Evolutionary conservation across 768 basidiomycete genomes (phyloP).

Genomic region (Cystofilobasidium bisporidii): DNA sequence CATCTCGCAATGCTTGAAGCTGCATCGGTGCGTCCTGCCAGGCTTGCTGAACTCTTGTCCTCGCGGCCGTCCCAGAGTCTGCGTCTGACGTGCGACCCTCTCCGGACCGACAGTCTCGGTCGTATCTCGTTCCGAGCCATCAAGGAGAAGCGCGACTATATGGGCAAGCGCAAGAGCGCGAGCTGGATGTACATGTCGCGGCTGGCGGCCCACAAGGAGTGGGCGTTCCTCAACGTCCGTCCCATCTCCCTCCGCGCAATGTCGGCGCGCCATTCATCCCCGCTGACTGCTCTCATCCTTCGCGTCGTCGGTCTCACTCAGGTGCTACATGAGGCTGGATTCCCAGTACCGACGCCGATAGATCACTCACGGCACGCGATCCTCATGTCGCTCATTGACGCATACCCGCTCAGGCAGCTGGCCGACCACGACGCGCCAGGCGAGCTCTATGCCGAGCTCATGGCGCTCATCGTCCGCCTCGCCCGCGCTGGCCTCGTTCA

Average conservation of each 20-base stretch:
- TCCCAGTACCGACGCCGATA: slow-evolving; percentile 85
- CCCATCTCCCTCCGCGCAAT: background rate
- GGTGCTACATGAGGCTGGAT: slow-evolving; percentile 83
- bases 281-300: background rate
- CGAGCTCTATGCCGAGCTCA: slow-evolving; percentile 76
- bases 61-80: too few species aligned
- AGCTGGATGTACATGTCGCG: slow-evolving; percentile 99
- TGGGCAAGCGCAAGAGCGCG: slow-evolving; percentile 88
- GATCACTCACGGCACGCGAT: slow-evolving; percentile 93
- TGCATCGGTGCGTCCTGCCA: slow-evolving; percentile 61
- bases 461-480: slow-evolving; percentile 93
- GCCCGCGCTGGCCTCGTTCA: slow-evolving; percentile 93
- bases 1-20: slow-evolving; percentile 77
- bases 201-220: slow-evolving; percentile 92
- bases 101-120: slow-evolving; percentile 55
- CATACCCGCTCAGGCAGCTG: slow-evolving; percentile 87
- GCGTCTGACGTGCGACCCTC: background rate
- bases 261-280: background rate
- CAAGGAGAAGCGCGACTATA: slow-evolving; percentile 91
- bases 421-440: slow-evolving; percentile 73
- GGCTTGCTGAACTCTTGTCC: background rate
- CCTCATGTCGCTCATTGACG: slow-evolving; percentile 91
- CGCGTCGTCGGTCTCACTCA: too few species aligned
- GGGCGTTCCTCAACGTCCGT: slow-evolving; percentile 92
- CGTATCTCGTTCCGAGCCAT: slow-evolving; percentile 96